Evolutionary conservation across 331 rosid species (phyloP).

Genomic region (Malus hybrid): DNA sequence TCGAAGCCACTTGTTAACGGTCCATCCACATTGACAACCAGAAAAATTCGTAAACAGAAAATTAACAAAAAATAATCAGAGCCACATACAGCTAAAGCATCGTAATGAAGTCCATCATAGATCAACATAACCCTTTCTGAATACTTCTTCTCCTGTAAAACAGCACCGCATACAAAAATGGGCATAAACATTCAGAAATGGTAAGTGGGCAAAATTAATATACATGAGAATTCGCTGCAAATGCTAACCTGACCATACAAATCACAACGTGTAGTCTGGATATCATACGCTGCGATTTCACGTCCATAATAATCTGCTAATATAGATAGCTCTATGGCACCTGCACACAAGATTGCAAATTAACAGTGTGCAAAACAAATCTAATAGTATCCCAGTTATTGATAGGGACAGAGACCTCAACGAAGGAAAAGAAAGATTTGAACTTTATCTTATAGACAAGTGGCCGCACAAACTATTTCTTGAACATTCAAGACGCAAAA

Average conservation of each 20-base stretch:
- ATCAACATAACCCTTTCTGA: conserved; percentile 82
- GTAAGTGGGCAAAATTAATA: conserved; percentile 13
- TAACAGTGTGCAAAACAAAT: conserved; percentile 20
- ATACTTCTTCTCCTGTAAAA: conserved; percentile 58
- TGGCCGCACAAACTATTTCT: neutral
- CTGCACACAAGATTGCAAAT: conserved; percentile 28
- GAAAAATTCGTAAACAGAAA: neutral
- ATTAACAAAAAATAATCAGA: neutral
- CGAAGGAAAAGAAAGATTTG: neutral
- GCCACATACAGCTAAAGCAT: conserved; percentile 78
- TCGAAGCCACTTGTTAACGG: neutral
- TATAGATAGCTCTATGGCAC: conserved; percentile 94
- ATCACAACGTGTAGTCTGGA: conserved; percentile 87
- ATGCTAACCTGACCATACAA: conserved; percentile 90
- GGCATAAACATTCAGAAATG: conserved; percentile 5
- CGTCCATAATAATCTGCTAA: conserved; percentile 80
- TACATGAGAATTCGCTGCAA: conserved; percentile 2
- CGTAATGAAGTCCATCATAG: conserved; percentile 94
- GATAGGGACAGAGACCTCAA: neutral
- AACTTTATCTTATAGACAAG: neutral
- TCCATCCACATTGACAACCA: conserved; percentile 1
- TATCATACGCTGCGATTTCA: conserved; percentile 94
- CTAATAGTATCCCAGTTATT: neutral
- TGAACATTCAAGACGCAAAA: neutral
- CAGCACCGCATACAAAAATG: conserved; percentile 7